These are phyloP conservation scores for Taphrina betulina DNA, from an alignment of 1,139 yeast species.

Conservation along the genomic window DNA sequence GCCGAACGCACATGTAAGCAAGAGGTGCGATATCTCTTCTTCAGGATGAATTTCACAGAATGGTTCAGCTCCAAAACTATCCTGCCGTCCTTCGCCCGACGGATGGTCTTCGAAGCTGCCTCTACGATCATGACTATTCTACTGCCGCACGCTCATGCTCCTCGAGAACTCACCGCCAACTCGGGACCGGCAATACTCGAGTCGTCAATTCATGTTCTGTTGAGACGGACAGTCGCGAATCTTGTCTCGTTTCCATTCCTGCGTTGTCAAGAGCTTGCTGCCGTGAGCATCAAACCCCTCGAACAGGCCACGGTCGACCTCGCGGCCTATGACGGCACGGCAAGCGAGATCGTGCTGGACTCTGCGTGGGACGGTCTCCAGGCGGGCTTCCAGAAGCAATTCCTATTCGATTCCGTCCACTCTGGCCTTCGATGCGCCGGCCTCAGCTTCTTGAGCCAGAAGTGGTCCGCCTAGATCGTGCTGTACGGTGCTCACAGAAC, in stretches of 20 bases:
- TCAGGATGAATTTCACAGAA: constrained; percentile 3
- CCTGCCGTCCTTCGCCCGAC: constrained; percentile 5
- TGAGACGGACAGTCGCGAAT: background rate
- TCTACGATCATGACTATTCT: background rate
- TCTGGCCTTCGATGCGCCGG: too few species aligned
- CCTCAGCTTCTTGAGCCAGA: too few species aligned
- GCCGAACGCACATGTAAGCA: constrained; percentile 1
- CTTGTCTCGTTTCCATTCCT: constrained; percentile 3
- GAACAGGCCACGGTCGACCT: constrained; percentile 9
- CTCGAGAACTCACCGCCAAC: too few species aligned
- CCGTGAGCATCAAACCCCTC: constrained; percentile 17
- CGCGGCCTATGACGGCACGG: constrained; percentile 4
- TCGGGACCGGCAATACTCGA: background rate
- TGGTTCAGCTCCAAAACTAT: background rate
- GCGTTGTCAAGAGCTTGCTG: constrained; percentile 12
- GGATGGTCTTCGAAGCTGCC: background rate
- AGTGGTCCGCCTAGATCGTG: too few species aligned
- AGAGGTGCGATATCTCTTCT: constrained; percentile 8
- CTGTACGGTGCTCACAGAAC: too few species aligned
- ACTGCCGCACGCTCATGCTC: background rate
- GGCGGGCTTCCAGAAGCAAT: background rate
- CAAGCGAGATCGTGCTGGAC: constrained; percentile 14
- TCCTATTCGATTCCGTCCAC: background rate
- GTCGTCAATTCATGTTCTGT: background rate
- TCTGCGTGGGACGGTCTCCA: constrained; percentile 16